These are phyloP conservation scores for Papilionanthe hybrid DNA, from an alignment of 116 monocot species.

Conservation along the genomic window DNA sequence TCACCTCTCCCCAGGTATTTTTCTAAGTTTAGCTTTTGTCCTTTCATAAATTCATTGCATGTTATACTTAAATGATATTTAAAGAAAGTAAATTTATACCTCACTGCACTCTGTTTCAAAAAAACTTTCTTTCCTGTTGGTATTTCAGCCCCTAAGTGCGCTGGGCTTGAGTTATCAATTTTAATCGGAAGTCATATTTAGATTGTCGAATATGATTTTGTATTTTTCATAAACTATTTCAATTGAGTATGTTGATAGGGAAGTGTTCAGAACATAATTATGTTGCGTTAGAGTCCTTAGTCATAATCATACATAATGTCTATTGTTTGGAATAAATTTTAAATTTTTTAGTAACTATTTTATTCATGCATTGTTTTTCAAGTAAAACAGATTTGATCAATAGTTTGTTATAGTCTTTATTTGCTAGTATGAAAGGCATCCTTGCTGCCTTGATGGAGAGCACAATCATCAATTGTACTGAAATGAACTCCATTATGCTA, in stretches of 20 bases:
- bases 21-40: neutral
- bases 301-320: no score
- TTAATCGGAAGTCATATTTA: neutral
- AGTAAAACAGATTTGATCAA: neutral
- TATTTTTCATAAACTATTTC: neutral
- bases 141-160: neutral
- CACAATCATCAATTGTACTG: neutral
- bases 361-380: neutral
- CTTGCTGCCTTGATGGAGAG: neutral
- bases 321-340: neutral
- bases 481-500: neutral
- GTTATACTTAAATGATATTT: neutral
- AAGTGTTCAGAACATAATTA: neutral
- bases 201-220: neutral
- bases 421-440: neutral
- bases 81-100: neutral
- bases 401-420: neutral
- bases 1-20: constrained; percentile 73
- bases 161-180: neutral
- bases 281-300: neutral
- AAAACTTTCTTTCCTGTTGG: neutral
- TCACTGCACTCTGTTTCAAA: neutral
- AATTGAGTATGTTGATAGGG: neutral
- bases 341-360: neutral
- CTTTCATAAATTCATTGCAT: neutral